Conservation (phyloP, 495 filamentous ascomycete species). For the Pseudevernia furfuracea region DNA sequence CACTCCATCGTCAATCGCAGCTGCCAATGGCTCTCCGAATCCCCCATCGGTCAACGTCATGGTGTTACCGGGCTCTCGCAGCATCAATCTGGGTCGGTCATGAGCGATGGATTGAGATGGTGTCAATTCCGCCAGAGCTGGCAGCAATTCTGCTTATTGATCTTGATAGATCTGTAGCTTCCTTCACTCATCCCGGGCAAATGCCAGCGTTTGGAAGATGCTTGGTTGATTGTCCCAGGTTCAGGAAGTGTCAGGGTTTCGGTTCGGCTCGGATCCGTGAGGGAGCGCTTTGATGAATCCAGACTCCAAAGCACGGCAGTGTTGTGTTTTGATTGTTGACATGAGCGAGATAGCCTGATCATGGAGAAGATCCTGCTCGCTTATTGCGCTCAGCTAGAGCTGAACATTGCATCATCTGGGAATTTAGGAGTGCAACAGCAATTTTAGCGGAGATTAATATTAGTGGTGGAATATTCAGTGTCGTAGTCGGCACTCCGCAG, state of each 20-base stretch:
- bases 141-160: conserved; percentile 6
- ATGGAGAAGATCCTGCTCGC: conserved; percentile 3
- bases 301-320: neutral
- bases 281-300: neutral
- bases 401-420: neutral
- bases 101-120: neutral
- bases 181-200: conserved; percentile 12
- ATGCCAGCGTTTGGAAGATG: neutral
- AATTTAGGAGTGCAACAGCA: neutral
- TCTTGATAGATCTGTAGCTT: neutral
- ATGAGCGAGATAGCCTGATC: neutral
- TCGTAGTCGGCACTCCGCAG: neutral
- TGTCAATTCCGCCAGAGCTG: conserved; percentile 2
- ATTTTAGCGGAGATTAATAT: conserved; percentile 15
- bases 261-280: conserved; percentile 1
- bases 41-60: conserved; percentile 2
- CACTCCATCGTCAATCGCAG: neutral
- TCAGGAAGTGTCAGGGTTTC: neutral
- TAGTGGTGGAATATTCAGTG: neutral
- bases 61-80: neutral
- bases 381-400: conserved; percentile 4
- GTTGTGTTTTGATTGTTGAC: neutral
- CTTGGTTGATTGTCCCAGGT: neutral
- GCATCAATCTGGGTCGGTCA: neutral
- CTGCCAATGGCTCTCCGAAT: conserved; percentile 2